phyloP scores from a whole-genome alignment of 2,329 filamentous ascomycete genomes.

The Chaetoscypha palmicola region DNA sequence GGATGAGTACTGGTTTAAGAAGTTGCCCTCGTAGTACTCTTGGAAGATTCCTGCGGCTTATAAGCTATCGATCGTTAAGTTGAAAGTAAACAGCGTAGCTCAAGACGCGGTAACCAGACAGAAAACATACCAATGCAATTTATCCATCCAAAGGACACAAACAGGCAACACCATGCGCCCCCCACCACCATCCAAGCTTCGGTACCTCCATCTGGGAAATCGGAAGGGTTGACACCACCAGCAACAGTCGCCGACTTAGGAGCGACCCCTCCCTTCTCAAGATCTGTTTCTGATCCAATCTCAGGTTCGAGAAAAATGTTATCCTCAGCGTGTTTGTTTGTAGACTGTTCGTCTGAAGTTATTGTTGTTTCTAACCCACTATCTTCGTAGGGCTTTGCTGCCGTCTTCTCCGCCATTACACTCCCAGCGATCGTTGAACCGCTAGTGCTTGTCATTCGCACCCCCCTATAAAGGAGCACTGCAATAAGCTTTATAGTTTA shows the following conservation, averaged over 20 bases:
- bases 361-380: not conserved
- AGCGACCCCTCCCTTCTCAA: constrained; percentile 38
- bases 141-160: constrained; percentile 45
- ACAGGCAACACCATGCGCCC: constrained; percentile 40
- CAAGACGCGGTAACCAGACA: too few relatives aligned
- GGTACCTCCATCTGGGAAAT: constrained; percentile 52
- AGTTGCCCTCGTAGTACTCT: constrained; percentile 47
- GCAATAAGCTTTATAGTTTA: too few relatives aligned
- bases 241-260: constrained; percentile 11
- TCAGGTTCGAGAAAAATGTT: constrained; percentile 75
- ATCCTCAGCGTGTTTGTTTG: constrained; percentile 24
- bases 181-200: constrained; percentile 51
- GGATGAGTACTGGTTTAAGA: constrained; percentile 41
- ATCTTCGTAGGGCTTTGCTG: constrained; percentile 4
- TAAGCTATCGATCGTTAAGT: too few relatives aligned
- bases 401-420: constrained; percentile 6
- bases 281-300: constrained; percentile 89
- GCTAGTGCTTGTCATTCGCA: too few relatives aligned
- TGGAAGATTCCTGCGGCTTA: constrained; percentile 54
- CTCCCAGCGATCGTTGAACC: too few relatives aligned
- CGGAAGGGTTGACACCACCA: constrained; percentile 35
- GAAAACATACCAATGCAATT: constrained; percentile 38
- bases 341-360: constrained; percentile 4
- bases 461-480: too few relatives aligned
- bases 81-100: too few relatives aligned